These are phyloP conservation scores for Bruguiera hainesii DNA, from an alignment of 441 rosid species.

Conservation along the genomic window DNA sequence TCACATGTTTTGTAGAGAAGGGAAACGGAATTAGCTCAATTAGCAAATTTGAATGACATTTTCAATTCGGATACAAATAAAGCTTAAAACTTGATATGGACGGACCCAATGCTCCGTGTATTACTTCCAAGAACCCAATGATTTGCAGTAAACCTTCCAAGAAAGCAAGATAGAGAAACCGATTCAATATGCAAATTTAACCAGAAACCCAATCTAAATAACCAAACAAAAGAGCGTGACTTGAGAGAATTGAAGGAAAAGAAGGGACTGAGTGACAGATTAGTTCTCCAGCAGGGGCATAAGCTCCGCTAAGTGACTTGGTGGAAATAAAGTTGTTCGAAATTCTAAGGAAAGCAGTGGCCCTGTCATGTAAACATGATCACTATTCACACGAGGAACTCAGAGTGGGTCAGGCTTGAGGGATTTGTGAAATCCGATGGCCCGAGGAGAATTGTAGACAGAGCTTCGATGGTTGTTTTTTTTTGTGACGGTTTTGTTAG, in stretches of 20 bases:
- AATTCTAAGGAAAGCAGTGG: conserved; percentile 43
- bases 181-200: conserved; percentile 1
- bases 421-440: conserved; percentile 25
- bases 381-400: not conserved
- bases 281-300: conserved; percentile 66
- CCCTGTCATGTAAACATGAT: conserved; percentile 35
- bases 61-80: not conserved
- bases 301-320: conserved; percentile 48
- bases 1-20: conserved; percentile 2
- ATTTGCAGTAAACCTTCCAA: conserved; percentile 59
- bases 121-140: conserved; percentile 61
- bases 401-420: no score
- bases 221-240: no score
- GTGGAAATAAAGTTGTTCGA: conserved; percentile 31
- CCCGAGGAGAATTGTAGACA: conserved; percentile 82
- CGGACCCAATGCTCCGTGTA: conserved; percentile 84
- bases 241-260: not conserved
- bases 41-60: not conserved
- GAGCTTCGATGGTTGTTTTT: conserved; percentile 1
- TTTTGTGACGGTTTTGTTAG: no score
- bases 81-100: not conserved
- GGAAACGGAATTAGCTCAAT: not conserved
- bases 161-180: not conserved
- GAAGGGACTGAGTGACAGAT: conserved; percentile 42
- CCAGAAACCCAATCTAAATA: not conserved